Conservation (phyloP, 345 rosid species). For the Salix dunnii region DNA sequence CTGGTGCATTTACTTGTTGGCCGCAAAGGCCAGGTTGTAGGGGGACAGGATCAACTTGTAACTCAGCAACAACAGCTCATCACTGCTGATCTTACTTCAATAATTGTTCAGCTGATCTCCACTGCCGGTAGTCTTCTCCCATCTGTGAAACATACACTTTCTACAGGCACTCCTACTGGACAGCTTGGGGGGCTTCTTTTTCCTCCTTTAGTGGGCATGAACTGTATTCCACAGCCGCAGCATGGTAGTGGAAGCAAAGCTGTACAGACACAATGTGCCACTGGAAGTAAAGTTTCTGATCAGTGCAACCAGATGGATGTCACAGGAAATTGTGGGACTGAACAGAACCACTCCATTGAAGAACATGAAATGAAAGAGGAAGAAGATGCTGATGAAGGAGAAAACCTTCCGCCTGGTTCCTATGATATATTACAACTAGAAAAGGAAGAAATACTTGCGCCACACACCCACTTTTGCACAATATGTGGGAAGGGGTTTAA, state of each 20-base stretch:
- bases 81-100: slow-evolving; percentile 85
- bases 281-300: slow-evolving; percentile 35
- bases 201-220: slow-evolving; percentile 38
- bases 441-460: slow-evolving; percentile 97
- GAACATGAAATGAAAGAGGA: slow-evolving; percentile 85
- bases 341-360: slow-evolving; percentile 46
- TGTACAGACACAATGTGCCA: slow-evolving; percentile 32
- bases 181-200: slow-evolving; percentile 53
- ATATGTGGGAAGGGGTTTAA: slow-evolving; percentile 99
- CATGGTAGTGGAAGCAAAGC: slow-evolving; percentile 30
- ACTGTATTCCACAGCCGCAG: slow-evolving; percentile 38
- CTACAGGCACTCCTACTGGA: slow-evolving; percentile 32
- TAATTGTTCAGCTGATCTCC: slow-evolving; percentile 87
- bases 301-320: slow-evolving; percentile 42
- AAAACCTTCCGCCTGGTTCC: slow-evolving; percentile 87
- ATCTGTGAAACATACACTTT: slow-evolving; percentile 60
- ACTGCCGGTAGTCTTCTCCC: slow-evolving; percentile 96
- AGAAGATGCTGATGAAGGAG: slow-evolving; percentile 91
- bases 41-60: slow-evolving; percentile 50
- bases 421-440: slow-evolving; percentile 89
- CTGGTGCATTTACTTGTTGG: slow-evolving; percentile 68
- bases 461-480: slow-evolving; percentile 91
- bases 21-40: slow-evolving; percentile 44
- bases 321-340: slow-evolving; percentile 19
- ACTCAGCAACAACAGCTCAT: slow-evolving; percentile 79